phyloP scores from a whole-genome alignment of 2,329 filamentous ascomycete genomes.

The Cercospora zeina region DNA sequence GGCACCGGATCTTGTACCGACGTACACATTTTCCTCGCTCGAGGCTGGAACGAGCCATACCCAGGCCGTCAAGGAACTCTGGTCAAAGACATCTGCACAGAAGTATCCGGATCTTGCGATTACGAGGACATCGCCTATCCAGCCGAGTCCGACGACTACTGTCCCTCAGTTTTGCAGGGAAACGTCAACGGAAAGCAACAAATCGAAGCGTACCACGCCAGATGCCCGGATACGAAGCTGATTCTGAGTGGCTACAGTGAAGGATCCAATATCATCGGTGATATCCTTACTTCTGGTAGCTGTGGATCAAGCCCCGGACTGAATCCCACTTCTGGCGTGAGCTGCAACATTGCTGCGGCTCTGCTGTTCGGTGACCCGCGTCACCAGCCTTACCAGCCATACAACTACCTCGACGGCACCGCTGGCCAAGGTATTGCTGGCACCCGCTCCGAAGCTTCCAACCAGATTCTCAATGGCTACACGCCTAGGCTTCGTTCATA shows the following conservation, averaged over 20 bases:
- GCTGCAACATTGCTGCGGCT: slow-evolving; percentile 30
- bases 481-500: slow-evolving; percentile 42
- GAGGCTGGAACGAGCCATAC: slow-evolving; percentile 32
- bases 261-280: slow-evolving; percentile 42
- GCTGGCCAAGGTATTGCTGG: slow-evolving; percentile 32
- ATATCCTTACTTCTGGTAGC: slow-evolving; percentile 38
- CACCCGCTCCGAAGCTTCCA: slow-evolving; percentile 37
- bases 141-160: slow-evolving; percentile 39
- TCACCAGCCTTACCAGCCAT: slow-evolving; percentile 36
- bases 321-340: slow-evolving; percentile 30
- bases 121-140: slow-evolving; percentile 31
- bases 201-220: slow-evolving; percentile 45
- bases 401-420: slow-evolving; percentile 36
- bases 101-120: slow-evolving; percentile 26
- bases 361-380: slow-evolving; percentile 37
- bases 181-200: slow-evolving; percentile 42
- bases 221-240: slow-evolving; percentile 46
- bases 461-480: slow-evolving; percentile 31
- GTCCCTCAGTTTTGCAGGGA: slow-evolving; percentile 44
- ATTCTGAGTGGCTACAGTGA: slow-evolving; percentile 49
- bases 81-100: slow-evolving; percentile 28
- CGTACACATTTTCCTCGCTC: slow-evolving; percentile 30
- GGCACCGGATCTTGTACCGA: slow-evolving; percentile 29
- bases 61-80: slow-evolving; percentile 28
- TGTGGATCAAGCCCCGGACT: slow-evolving; percentile 42